phyloP scores from a whole-genome alignment of 495 filamentous ascomycete genomes.

The Podospora appendiculata region DNA sequence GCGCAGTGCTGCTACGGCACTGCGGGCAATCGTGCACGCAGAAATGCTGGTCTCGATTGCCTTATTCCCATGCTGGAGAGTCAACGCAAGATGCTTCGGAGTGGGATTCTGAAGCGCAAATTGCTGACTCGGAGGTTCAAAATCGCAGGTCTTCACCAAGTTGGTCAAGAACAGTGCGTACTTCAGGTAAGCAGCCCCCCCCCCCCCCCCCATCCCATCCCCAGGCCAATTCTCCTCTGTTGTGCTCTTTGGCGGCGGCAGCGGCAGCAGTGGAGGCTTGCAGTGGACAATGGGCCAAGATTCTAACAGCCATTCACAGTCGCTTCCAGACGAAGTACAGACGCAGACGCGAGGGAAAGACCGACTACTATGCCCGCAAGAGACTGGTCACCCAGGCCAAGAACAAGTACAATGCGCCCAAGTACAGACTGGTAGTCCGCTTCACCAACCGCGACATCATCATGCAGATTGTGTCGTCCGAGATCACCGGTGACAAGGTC shows the following conservation, averaged over 20 bases:
- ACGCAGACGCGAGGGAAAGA: slow-evolving; percentile 93
- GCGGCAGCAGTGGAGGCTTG: neutral
- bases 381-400: slow-evolving; percentile 99
- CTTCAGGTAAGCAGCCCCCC: slow-evolving; percentile 66
- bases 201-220: too few relatives aligned
- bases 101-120: slow-evolving; percentile 84
- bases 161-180: slow-evolving; percentile 92
- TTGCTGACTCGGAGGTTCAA: slow-evolving; percentile 82
- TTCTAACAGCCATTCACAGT: slow-evolving; percentile 40
- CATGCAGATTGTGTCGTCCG: slow-evolving; percentile 91
- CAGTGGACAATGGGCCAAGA: neutral
- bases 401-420: slow-evolving; percentile 99
- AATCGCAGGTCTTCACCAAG: slow-evolving; percentile 83
- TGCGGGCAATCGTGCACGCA: too few relatives aligned
- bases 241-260: neutral
- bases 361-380: slow-evolving; percentile 99
- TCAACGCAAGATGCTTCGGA: slow-evolving; percentile 98
- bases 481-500: slow-evolving; percentile 97
- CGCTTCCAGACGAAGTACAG: slow-evolving; percentile 99
- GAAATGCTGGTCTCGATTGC: neutral
- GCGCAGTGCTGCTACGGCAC: slow-evolving; percentile 1
- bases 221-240: neutral
- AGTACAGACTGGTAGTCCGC: slow-evolving; percentile 98
- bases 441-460: slow-evolving; percentile 99
- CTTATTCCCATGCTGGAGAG: slow-evolving; percentile 36